Percentiles rank a stretch among this genome's conserved stretches.
phyloP scores from a whole-genome alignment of 331 rosid species.

The Pyracantha coccinea region DNA sequence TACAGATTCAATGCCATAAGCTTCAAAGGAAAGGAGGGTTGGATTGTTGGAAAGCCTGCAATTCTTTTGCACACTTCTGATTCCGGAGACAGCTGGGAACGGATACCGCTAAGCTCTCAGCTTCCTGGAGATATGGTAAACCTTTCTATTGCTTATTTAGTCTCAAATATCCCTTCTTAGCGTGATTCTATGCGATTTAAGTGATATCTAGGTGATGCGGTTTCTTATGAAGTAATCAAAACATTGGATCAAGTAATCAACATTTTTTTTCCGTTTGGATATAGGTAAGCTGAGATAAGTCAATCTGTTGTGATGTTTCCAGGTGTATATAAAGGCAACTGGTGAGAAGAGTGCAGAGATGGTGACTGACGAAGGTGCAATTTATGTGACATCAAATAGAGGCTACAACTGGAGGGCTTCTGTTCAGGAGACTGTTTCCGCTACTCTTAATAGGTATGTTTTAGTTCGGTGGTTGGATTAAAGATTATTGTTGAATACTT shows the following conservation, averaged over 20 bases:
- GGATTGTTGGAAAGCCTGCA: conserved; percentile 96
- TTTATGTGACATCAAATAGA: conserved; percentile 82
- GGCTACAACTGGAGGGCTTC: conserved; percentile 98
- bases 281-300: neutral
- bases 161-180: neutral
- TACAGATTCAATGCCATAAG: conserved; percentile 87
- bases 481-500: neutral
- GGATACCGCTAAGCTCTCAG: conserved; percentile 80
- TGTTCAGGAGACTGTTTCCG: conserved; percentile 94
- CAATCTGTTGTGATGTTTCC: conserved; percentile 2
- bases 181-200: neutral
- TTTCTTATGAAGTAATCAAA: neutral
- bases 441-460: conserved; percentile 89
- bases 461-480: neutral
- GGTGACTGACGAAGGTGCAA: conserved; percentile 98
- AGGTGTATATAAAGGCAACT: conserved; percentile 95
- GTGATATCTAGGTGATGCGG: neutral
- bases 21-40: conserved; percentile 91
- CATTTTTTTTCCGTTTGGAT: neutral
- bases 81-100: conserved; percentile 87
- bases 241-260: neutral
- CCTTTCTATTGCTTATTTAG: neutral
- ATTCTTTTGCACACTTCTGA: conserved; percentile 79
- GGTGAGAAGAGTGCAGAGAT: conserved; percentile 92
- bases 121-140: conserved; percentile 96